These are phyloP conservation scores for Tetradesmus lagerheimii DNA, from an alignment of 139 green algal genomes.

Conservation along the genomic window DNA sequence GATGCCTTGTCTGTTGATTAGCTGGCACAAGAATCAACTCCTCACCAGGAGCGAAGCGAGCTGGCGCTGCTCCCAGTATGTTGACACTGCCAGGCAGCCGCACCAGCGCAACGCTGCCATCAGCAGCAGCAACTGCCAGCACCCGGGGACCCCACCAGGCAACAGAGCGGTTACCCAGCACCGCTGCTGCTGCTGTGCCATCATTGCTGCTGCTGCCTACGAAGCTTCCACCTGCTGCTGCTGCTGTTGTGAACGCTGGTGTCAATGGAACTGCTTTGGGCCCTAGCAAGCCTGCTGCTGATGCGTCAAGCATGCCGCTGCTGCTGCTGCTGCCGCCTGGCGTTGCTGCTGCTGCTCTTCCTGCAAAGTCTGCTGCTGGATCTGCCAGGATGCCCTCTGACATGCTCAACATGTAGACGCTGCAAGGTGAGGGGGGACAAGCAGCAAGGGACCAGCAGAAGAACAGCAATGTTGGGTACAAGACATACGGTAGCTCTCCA, in stretches of 20 bases:
- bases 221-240: neutral
- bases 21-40: too few species aligned
- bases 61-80: slow-evolving; percentile 27
- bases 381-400: neutral
- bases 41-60: slow-evolving; percentile 23
- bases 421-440: neutral
- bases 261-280: neutral
- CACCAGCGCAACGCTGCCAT: slow-evolving; percentile 45
- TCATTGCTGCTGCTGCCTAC: neutral
- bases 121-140: slow-evolving; percentile 28
- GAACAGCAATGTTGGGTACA: too few species aligned
- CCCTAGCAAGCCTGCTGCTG: neutral
- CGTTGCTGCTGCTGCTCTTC: slow-evolving; percentile 11
- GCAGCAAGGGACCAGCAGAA: neutral
- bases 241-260: neutral
- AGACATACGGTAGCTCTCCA: too few species aligned
- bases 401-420: slow-evolving; percentile 20
- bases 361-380: slow-evolving; percentile 17
- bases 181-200: slow-evolving; percentile 36
- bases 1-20: too few species aligned
- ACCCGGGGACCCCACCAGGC: slow-evolving; percentile 36
- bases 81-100: slow-evolving; percentile 47
- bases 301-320: neutral
- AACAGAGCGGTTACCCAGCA: neutral
- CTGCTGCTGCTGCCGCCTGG: neutral